Conservation (phyloP, 495 filamentous ascomycete species). For the Hyphodiscus hymeniophilus region DNA sequence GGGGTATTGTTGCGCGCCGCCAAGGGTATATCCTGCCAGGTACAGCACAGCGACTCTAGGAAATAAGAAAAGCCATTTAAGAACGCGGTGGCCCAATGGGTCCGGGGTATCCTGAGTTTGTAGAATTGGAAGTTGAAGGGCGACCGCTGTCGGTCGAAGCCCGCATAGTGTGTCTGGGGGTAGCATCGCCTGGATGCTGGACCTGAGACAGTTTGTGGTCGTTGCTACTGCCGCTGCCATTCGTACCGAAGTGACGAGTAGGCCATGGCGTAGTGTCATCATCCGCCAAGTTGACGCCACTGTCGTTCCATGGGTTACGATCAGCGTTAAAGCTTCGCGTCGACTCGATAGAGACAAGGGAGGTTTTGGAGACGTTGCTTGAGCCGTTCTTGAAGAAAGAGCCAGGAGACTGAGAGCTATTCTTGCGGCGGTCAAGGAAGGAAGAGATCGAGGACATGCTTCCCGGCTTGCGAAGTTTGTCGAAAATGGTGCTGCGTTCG, state of each 20-base stretch:
- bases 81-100: constrained; percentile 79
- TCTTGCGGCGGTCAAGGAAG: constrained; percentile 86
- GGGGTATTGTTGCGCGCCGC: constrained; percentile 26
- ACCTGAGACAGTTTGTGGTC: constrained; percentile 58
- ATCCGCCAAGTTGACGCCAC: constrained; percentile 84
- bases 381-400: constrained; percentile 91
- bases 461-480: constrained; percentile 83
- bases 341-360: constrained; percentile 86
- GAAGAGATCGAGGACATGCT: constrained; percentile 90
- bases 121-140: constrained; percentile 88
- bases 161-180: constrained; percentile 71
- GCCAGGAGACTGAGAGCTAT: constrained; percentile 71
- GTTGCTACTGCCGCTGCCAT: constrained; percentile 48
- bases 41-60: constrained; percentile 23
- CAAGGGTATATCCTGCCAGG: constrained; percentile 26
- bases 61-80: constrained; percentile 21
- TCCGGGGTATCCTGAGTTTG: constrained; percentile 85
- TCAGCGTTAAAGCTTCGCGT: constrained; percentile 77
- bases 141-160: constrained; percentile 84
- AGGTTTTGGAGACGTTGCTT: constrained; percentile 89
- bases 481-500: constrained; percentile 75
- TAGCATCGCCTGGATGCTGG: constrained; percentile 65
- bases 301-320: constrained; percentile 96
- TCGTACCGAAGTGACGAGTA: constrained; percentile 42
- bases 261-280: constrained; percentile 64